Conservation (phyloP, 176 grass and related monocot genomes). For the Lolium perenne region DNA sequence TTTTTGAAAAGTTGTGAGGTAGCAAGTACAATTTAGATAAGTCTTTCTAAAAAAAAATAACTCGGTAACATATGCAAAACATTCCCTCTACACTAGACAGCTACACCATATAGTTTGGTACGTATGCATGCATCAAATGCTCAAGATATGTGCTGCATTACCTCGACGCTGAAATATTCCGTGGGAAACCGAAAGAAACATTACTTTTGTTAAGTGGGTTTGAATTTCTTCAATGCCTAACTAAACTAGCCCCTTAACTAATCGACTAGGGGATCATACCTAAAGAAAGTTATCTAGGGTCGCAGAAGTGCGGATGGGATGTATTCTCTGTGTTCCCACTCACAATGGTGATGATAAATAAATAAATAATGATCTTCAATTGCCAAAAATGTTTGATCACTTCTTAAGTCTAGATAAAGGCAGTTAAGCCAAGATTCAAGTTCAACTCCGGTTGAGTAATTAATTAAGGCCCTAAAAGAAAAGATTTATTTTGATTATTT, state of each 20-base stretch:
- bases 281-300: constrained; percentile 50
- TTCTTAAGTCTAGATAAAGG: constrained; percentile 39
- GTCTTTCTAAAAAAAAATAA: not conserved
- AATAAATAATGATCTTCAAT: constrained; percentile 38
- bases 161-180: constrained; percentile 31
- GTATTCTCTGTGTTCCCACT: constrained; percentile 46
- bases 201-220: constrained; percentile 43
- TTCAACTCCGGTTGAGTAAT: constrained; percentile 33
- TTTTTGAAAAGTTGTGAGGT: not conserved
- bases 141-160: constrained; percentile 42
- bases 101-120: not conserved
- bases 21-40: not conserved
- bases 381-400: constrained; percentile 4
- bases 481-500: constrained; percentile 29
- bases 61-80: not conserved
- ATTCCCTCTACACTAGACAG: not conserved
- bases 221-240: constrained; percentile 45
- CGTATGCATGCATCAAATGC: constrained; percentile 29
- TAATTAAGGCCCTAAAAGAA: constrained; percentile 29
- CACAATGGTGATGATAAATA: constrained; percentile 36
- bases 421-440: constrained; percentile 28
- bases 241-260: constrained; percentile 34
- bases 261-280: constrained; percentile 29
- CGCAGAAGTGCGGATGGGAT: constrained; percentile 32
- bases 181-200: constrained; percentile 42